phyloP scores from a whole-genome alignment of 2,329 filamentous ascomycete genomes.

The Botrytis squamosa region DNA sequence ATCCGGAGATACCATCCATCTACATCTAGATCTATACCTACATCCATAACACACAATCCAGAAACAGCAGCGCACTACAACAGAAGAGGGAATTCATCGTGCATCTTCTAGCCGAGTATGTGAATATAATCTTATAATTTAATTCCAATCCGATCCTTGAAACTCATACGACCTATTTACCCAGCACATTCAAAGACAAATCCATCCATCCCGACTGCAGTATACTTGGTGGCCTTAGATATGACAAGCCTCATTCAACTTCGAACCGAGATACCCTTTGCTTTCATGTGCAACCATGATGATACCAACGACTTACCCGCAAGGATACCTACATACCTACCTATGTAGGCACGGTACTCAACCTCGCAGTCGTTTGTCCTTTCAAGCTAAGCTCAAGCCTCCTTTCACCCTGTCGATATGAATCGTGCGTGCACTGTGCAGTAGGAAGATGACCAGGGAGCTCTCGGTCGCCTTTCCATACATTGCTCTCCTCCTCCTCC shows the following conservation, averaged over 20 bases:
- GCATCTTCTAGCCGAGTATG: neutral
- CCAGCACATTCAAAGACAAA: neutral
- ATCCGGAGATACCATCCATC: neutral
- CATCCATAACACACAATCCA: neutral
- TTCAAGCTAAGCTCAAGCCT: neutral
- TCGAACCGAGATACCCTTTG: neutral
- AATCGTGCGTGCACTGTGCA: slow-evolving; percentile 15
- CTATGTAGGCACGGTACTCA: neutral
- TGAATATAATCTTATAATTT: neutral
- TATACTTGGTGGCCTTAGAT: neutral
- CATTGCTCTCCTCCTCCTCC: neutral
- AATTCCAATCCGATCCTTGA: neutral
- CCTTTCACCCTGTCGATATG: slow-evolving; percentile 8
- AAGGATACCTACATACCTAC: slow-evolving; percentile 2
- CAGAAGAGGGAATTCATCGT: neutral
- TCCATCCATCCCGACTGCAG: slow-evolving; percentile 9
- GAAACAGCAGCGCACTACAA: neutral
- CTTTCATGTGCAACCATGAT: neutral
- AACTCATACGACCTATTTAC: neutral
- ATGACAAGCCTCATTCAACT: slow-evolving; percentile 15
- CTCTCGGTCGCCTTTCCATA: slow-evolving; percentile 16
- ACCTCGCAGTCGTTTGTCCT: slow-evolving; percentile 2
- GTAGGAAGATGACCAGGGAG: neutral
- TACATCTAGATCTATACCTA: neutral
- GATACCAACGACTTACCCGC: neutral